A percentile compares a stretch with the other conserved stretches of the same genome.
Conservation (phyloP, 371 early-diverging fungal species). For the Zychaea mexicana region DNA sequence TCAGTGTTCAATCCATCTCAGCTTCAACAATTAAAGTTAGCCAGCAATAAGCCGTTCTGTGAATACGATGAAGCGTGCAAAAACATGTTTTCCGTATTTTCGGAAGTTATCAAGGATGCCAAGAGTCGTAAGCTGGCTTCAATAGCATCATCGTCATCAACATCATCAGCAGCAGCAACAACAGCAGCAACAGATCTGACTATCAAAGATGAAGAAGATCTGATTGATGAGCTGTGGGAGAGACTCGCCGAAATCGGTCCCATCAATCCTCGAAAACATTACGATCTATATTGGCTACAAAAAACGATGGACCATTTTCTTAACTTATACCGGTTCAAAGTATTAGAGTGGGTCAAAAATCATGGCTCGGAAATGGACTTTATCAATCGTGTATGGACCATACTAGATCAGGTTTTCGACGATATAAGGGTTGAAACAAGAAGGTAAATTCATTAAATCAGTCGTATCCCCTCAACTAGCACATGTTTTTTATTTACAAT, state of each 20-base stretch:
- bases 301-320: background rate
- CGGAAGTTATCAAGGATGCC: background rate
- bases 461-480: background rate
- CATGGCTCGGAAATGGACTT: background rate
- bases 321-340: background rate
- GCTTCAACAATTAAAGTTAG: background rate
- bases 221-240: background rate
- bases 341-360: background rate
- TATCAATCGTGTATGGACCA: background rate
- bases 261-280: background rate
- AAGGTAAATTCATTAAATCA: background rate
- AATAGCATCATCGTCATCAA: background rate
- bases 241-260: background rate
- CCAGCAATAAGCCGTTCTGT: background rate
- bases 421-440: background rate
- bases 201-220: background rate
- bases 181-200: background rate
- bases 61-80: background rate
- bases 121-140: background rate
- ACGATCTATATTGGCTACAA: background rate
- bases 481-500: background rate
- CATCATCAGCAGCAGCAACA: background rate
- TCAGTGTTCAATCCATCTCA: background rate
- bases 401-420: background rate
- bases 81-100: background rate